phyloP scores from a whole-genome alignment of 2,329 filamentous ascomycete genomes.

The Fusarium circinatum region DNA sequence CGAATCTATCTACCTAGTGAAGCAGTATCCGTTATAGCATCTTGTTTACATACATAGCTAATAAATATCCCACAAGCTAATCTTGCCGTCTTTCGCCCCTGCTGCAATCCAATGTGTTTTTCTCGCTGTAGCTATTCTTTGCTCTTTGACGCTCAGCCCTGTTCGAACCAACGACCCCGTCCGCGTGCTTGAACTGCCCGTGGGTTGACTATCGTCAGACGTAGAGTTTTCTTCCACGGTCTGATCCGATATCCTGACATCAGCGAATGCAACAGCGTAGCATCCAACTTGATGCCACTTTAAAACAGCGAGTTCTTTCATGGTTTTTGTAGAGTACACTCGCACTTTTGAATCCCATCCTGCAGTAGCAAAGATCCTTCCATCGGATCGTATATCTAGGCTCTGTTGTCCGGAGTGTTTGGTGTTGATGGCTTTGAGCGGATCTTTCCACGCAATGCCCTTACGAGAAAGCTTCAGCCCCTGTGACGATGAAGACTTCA shows the following conservation, averaged over 20 bases:
- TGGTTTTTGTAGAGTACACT: conserved; percentile 81
- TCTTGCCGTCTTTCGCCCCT: conserved; percentile 93
- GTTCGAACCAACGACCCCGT: conserved; percentile 3
- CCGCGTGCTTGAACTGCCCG: neutral
- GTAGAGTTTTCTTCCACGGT: neutral
- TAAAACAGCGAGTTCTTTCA: conserved; percentile 89
- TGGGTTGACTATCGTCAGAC: neutral
- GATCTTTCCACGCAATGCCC: conserved; percentile 53
- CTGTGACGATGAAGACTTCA: conserved; percentile 12
- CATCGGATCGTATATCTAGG: conserved; percentile 80
- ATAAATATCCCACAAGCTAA: conserved; percentile 96
- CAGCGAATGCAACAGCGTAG: conserved; percentile 81
- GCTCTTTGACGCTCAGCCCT: conserved; percentile 64
- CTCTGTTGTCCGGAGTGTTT: conserved; percentile 92
- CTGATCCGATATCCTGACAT: conserved; percentile 44
- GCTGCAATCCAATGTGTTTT: conserved; percentile 88
- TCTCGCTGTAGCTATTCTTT: conserved; percentile 71
- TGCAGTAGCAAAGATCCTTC: conserved; percentile 85
- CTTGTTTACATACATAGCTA: conserved; percentile 50
- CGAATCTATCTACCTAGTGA: neutral
- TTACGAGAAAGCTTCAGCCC: conserved; percentile 17
- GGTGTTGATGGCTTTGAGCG: conserved; percentile 75
- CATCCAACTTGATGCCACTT: conserved; percentile 95
- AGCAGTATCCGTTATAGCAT: neutral
- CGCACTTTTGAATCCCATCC: conserved; percentile 89